These are phyloP conservation scores for Tulasnella sp. DNA, from an alignment of 768 basidiomycete genomes.

Conservation along the genomic window DNA sequence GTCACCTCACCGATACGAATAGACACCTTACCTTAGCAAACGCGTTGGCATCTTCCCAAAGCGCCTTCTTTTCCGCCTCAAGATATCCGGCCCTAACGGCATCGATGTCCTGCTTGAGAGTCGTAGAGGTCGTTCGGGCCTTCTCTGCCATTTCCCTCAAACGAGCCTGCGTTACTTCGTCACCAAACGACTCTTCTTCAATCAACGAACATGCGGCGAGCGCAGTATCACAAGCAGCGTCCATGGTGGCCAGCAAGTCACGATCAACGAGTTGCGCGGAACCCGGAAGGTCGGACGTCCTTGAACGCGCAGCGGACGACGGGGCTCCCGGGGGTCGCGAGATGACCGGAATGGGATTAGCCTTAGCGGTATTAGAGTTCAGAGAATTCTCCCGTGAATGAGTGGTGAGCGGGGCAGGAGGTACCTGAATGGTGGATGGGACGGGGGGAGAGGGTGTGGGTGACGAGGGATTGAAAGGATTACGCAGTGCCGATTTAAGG, in stretches of 20 bases:
- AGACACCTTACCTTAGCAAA: constrained; percentile 65
- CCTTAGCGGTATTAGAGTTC: constrained; percentile 24
- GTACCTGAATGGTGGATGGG: constrained; percentile 28
- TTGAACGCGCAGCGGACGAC: constrained; percentile 35
- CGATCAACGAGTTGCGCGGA: constrained; percentile 61
- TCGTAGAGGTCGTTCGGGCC: constrained; percentile 53
- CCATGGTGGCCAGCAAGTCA: constrained; percentile 67
- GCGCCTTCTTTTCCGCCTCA: constrained; percentile 42
- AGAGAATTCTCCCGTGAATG: constrained; percentile 12
- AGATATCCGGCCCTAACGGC: constrained; percentile 45
- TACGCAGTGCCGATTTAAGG: constrained; percentile 10
- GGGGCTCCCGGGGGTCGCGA: constrained; percentile 30
- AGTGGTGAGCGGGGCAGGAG: constrained; percentile 31
- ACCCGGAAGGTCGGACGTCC: constrained; percentile 27
- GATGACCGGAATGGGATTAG: constrained; percentile 26
- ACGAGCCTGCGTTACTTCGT: constrained; percentile 29
- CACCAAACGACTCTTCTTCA: constrained; percentile 43
- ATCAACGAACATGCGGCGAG: constrained; percentile 74
- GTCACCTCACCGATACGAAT: constrained; percentile 19
- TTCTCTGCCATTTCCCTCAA: constrained; percentile 43
- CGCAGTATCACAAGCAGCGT: constrained; percentile 63
- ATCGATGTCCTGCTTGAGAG: constrained; percentile 46
- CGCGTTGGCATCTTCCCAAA: constrained; percentile 64
- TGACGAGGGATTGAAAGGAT: neutral
- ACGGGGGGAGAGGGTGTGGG: constrained; percentile 12